These are phyloP conservation scores for Microdochium paspali DNA, from an alignment of 2,329 filamentous ascomycete genomes.

Conservation along the genomic window DNA sequence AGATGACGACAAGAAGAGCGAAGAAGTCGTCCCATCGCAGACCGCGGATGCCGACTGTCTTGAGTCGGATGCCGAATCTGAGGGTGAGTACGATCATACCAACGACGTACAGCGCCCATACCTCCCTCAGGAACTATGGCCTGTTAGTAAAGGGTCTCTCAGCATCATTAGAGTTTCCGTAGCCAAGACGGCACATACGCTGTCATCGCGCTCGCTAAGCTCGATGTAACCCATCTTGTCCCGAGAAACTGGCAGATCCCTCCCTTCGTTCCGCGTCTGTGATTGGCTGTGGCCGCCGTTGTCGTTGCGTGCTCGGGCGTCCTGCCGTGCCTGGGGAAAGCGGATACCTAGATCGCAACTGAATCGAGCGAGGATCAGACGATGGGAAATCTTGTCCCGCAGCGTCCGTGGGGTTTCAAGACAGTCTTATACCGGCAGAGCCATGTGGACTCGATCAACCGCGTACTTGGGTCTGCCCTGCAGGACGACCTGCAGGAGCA, in stretches of 20 bases:
- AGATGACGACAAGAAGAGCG: constrained; percentile 19
- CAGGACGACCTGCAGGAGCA: too few relatives aligned
- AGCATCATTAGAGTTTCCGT: not conserved
- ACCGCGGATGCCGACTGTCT: constrained; percentile 24
- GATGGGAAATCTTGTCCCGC: too few relatives aligned
- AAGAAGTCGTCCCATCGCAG: constrained; percentile 28
- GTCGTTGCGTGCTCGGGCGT: too few relatives aligned
- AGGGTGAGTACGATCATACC: constrained; percentile 20
- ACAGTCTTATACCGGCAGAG: too few relatives aligned
- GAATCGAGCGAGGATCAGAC: too few relatives aligned
- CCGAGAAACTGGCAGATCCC: not conserved
- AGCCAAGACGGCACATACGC: not conserved
- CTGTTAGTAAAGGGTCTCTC: not conserved
- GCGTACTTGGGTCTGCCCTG: too few relatives aligned
- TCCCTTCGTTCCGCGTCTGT: not conserved
- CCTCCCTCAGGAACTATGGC: constrained; percentile 16
- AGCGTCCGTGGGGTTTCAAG: too few relatives aligned
- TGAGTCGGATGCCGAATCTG: constrained; percentile 23
- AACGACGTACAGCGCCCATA: constrained; percentile 20
- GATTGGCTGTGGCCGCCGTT: too few relatives aligned
- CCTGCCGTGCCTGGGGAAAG: too few relatives aligned
- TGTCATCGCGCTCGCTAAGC: not conserved
- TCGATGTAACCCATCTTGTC: not conserved
- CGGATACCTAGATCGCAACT: too few relatives aligned
- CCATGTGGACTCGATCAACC: too few relatives aligned